A percentile compares a stretch with the other conserved stretches of the same genome.
phyloP scores from a whole-genome alignment of 352 stramenopile genomes.

The Phytophthora hibernalis region DNA sequence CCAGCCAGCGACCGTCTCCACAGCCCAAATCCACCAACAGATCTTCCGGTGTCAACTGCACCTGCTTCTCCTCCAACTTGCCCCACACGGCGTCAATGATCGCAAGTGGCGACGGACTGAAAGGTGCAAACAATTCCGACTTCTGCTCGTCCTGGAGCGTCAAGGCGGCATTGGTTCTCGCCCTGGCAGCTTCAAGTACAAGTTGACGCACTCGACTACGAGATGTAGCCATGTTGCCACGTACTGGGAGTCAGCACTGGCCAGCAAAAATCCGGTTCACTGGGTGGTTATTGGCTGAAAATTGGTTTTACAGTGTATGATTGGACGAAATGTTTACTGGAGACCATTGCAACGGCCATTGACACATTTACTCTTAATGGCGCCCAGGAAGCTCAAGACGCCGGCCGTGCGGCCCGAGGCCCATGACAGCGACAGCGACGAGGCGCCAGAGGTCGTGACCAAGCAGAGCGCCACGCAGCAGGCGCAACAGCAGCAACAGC shows the following conservation, averaged over 20 bases:
- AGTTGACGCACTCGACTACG: constrained; percentile 57
- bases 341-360: constrained; percentile 4
- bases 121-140: constrained; percentile 70
- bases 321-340: constrained; percentile 51
- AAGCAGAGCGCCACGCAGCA: constrained; percentile 73
- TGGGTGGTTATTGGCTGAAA: constrained; percentile 35
- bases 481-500: constrained; percentile 51
- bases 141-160: constrained; percentile 31
- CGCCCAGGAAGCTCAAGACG: constrained; percentile 35
- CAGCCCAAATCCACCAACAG: constrained; percentile 86
- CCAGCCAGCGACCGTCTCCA: constrained; percentile 81
- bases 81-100: constrained; percentile 76
- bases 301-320: not conserved
- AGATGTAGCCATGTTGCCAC: constrained; percentile 32
- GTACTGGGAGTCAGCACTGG: constrained; percentile 12
- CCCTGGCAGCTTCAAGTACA: constrained; percentile 71
- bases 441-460: constrained; percentile 80
- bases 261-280: constrained; percentile 10
- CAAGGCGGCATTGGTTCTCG: constrained; percentile 52
- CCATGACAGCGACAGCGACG: constrained; percentile 70
- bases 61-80: constrained; percentile 32
- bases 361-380: constrained; percentile 28
- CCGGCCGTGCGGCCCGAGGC: constrained; percentile 14
- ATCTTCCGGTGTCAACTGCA: constrained; percentile 43
- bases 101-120: constrained; percentile 67